phyloP scores from a whole-genome alignment of 2,329 filamentous ascomycete species.

The Exophiala alcalophila region DNA sequence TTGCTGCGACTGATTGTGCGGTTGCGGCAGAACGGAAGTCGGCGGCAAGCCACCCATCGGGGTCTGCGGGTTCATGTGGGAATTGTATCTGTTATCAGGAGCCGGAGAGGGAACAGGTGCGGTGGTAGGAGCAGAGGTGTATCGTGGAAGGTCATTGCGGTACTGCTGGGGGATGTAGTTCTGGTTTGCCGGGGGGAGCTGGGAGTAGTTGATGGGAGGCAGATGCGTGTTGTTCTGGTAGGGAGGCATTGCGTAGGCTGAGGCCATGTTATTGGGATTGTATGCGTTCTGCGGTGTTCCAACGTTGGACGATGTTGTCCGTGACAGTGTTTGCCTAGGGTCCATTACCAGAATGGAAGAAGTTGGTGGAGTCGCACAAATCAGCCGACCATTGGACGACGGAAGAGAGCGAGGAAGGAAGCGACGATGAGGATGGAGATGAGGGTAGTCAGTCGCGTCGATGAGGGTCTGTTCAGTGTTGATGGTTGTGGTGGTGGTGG shows the following conservation, averaged over 20 bases:
- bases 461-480: slow-evolving; percentile 1
- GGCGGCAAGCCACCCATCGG: slow-evolving; percentile 43
- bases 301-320: slow-evolving; percentile 42
- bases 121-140: slow-evolving; percentile 43
- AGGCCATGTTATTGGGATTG: slow-evolving; percentile 40
- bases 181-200: slow-evolving; percentile 40
- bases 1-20: slow-evolving; percentile 40
- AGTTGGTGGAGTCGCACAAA: slow-evolving; percentile 19
- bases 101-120: slow-evolving; percentile 33
- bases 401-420: slow-evolving; percentile 4
- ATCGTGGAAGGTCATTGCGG: slow-evolving; percentile 28
- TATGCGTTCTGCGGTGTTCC: slow-evolving; percentile 41
- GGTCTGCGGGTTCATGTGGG: slow-evolving; percentile 41
- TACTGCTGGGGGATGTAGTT: slow-evolving; percentile 30
- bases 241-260: slow-evolving; percentile 42
- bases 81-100: slow-evolving; percentile 29
- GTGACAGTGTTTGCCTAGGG: slow-evolving; percentile 30
- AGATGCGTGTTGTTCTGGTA: slow-evolving; percentile 48
- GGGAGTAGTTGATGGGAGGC: slow-evolving; percentile 47
- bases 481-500: slow-evolving; percentile 1
- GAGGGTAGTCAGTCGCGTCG: slow-evolving; percentile 11
- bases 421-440: slow-evolving; percentile 4
- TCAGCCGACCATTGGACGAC: slow-evolving; percentile 27
- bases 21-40: slow-evolving; percentile 42
- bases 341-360: slow-evolving; percentile 29